Percentiles rank a stretch among this genome's conserved stretches.
Conservation (phyloP, 1,139 yeast genomes). For the Candida tropicalis region DNA sequence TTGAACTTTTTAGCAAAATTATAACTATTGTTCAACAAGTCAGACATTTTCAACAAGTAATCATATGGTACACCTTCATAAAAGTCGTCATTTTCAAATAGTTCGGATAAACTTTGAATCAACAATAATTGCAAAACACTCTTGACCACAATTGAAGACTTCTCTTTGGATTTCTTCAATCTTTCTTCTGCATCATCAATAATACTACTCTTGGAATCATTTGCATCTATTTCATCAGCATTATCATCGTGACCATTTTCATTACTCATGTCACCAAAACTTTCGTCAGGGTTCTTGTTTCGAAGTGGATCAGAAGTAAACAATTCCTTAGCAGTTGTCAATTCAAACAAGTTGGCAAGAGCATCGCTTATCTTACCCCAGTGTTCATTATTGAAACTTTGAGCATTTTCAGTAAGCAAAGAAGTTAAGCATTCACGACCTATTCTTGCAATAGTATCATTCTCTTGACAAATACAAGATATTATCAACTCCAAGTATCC, state of each 20-base stretch:
- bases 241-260: conserved; percentile 9
- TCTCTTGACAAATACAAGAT: conserved; percentile 93
- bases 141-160: conserved; percentile 84
- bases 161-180: conserved; percentile 46
- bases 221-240: conserved; percentile 6
- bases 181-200: conserved; percentile 28
- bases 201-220: conserved; percentile 13
- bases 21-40: conserved; percentile 68
- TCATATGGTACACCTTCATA: conserved; percentile 69
- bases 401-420: conserved; percentile 71
- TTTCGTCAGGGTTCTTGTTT: conserved; percentile 14
- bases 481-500: conserved; percentile 77
- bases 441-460: conserved; percentile 92
- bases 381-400: conserved; percentile 62
- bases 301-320: conserved; percentile 70
- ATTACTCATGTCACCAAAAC: neutral
- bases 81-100: conserved; percentile 71
- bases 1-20: conserved; percentile 85
- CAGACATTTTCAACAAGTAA: conserved; percentile 60
- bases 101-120: conserved; percentile 84
- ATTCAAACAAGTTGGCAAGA: conserved; percentile 67
- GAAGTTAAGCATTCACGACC: conserved; percentile 89
- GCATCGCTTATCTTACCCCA: conserved; percentile 76
- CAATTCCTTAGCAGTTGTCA: conserved; percentile 85
- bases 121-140: conserved; percentile 87